These are phyloP conservation scores for Guadua angustifolia DNA, from an alignment of 176 grass and related monocot species.

Conservation along the genomic window DNA sequence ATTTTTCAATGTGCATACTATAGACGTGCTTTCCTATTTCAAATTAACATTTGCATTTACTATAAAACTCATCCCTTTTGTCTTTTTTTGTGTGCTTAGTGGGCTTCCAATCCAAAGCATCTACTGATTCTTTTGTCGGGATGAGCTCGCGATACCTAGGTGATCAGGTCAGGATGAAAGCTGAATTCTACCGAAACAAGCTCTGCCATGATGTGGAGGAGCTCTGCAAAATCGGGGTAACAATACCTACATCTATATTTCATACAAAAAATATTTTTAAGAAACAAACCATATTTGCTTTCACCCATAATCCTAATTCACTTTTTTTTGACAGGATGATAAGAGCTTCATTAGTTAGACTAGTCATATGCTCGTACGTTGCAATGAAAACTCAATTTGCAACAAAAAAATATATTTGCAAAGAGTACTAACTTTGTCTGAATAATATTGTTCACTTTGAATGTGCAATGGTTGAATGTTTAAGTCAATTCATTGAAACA, in stretches of 20 bases:
- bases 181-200: constrained; percentile 53
- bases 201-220: constrained; percentile 52
- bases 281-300: background rate
- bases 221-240: constrained; percentile 53
- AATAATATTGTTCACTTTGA: no score
- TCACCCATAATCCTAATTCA: background rate
- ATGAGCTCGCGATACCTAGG: constrained; percentile 33
- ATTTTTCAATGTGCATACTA: background rate
- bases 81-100: constrained; percentile 48
- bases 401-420: no score
- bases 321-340: constrained; percentile 17
- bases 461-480: no score
- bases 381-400: no score
- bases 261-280: no score
- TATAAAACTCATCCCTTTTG: background rate
- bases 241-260: constrained; percentile 20
- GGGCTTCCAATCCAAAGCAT: constrained; percentile 74
- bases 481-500: no score
- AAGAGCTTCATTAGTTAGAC: background rate
- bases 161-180: constrained; percentile 49
- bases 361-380: no score
- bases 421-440: no score
- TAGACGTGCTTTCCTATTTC: background rate
- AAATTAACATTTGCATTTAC: background rate
- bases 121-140: constrained; percentile 51